These are phyloP conservation scores for Globisporangium sylvaticum DNA, from an alignment of 352 stramenopile genomes.

Conservation along the genomic window DNA sequence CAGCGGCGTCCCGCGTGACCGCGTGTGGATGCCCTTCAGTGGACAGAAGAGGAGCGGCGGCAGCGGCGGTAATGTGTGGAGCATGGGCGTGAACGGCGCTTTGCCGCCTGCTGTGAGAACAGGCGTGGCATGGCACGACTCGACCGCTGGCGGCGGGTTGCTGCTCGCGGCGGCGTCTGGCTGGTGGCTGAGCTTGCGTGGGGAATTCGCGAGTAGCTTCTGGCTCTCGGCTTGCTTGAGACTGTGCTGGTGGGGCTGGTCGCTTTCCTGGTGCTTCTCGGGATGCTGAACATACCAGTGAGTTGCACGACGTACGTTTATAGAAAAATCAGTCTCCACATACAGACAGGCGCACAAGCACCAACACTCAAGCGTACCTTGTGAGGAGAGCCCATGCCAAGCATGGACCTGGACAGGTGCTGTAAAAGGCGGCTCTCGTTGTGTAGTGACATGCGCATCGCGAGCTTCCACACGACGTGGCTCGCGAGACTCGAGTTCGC, in stretches of 20 bases:
- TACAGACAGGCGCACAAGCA: not conserved
- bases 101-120: conserved; percentile 7
- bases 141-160: not conserved
- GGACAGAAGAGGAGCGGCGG: conserved; percentile 54
- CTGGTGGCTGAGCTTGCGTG: not conserved
- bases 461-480: conserved; percentile 62
- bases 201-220: conserved; percentile 21
- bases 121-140: conserved; percentile 11
- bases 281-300: conserved; percentile 12
- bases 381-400: conserved; percentile 37
- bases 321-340: conserved; percentile 2
- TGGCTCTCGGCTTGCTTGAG: conserved; percentile 29
- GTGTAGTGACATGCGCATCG: conserved; percentile 60
- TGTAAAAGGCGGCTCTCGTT: conserved; percentile 63
- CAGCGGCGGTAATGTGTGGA: conserved; percentile 43
- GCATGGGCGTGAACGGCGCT: conserved; percentile 17
- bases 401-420: conserved; percentile 64
- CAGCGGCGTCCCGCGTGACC: conserved; percentile 41
- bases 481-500: conserved; percentile 28
- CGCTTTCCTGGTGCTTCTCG: conserved; percentile 13
- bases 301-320: not conserved
- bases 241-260: conserved; percentile 19
- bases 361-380: conserved; percentile 28
- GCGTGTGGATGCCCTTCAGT: conserved; percentile 30
- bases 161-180: not conserved